Evolutionary conservation across 768 basidiomycete genomes (phyloP).

Genomic region (Gloeopeniophorella convolvens): DNA sequence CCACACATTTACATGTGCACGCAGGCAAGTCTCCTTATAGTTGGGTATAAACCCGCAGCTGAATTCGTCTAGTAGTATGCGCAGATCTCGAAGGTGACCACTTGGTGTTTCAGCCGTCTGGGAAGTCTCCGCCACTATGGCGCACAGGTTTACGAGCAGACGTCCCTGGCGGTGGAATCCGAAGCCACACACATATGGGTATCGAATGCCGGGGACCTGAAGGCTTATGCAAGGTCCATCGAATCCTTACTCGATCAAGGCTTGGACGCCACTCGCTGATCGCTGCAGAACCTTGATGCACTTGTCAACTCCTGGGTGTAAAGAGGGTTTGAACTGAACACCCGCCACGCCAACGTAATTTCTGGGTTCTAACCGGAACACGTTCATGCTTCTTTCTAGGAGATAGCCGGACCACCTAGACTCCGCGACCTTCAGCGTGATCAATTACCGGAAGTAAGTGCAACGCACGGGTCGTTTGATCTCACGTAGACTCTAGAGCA

Average conservation of each 20-base stretch:
- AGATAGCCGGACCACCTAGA: neutral
- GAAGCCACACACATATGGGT: neutral
- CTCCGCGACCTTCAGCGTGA: neutral
- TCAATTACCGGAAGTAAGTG: neutral
- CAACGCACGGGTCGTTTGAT: no score
- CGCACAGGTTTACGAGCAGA: neutral
- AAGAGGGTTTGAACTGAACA: neutral
- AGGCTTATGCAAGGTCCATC: slow-evolving; percentile 7
- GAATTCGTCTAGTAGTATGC: neutral
- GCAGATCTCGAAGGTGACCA: neutral
- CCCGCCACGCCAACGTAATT: neutral
- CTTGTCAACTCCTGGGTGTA: neutral
- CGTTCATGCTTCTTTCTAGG: neutral
- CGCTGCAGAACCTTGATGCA: neutral
- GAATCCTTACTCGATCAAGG: neutral
- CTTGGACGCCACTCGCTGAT: neutral
- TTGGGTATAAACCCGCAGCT: neutral
- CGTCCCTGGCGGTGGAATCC: neutral
- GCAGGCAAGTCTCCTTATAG: neutral
- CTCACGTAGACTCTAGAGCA: no score
- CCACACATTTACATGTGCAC: no score
- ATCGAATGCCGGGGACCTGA: slow-evolving; percentile 11
- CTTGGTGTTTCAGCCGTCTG: neutral
- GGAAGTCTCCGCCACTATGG: neutral
- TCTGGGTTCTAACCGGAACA: neutral